Evolutionary conservation across 345 rosid genomes (phyloP).

Genomic region (Ailanthus altissimus): DNA sequence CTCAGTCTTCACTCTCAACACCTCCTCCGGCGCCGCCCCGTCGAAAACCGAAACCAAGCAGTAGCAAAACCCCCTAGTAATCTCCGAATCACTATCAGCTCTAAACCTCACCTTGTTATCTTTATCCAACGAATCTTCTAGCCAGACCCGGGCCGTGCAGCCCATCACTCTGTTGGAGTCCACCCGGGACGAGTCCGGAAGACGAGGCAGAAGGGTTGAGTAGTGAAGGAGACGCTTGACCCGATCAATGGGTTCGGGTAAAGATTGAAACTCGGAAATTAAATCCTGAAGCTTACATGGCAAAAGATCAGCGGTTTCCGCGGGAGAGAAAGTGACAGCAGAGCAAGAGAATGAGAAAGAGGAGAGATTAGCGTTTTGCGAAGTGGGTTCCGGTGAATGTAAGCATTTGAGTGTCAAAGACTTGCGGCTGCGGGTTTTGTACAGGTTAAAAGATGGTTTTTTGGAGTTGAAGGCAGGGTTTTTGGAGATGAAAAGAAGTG

Average conservation of each 20-base stretch:
- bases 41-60: slow-evolving; percentile 72
- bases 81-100: slow-evolving; percentile 89
- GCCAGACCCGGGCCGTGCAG: slow-evolving; percentile 90
- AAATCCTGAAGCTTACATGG: slow-evolving; percentile 51
- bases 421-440: slow-evolving; percentile 22
- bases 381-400: slow-evolving; percentile 31
- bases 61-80: slow-evolving; percentile 75
- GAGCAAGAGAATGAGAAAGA: slow-evolving; percentile 57
- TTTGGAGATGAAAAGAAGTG: slow-evolving; percentile 27
- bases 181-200: slow-evolving; percentile 57
- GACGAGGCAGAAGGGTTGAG: slow-evolving; percentile 56
- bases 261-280: slow-evolving; percentile 64
- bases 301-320: slow-evolving; percentile 46
- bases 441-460: slow-evolving; percentile 31
- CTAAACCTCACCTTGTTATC: slow-evolving; percentile 70
- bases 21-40: slow-evolving; percentile 72
- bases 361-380: slow-evolving; percentile 21
- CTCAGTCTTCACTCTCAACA: slow-evolving; percentile 64
- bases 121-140: slow-evolving; percentile 59
- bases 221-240: slow-evolving; percentile 70
- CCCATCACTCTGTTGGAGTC: slow-evolving; percentile 94
- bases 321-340: slow-evolving; percentile 50
- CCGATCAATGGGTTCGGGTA: slow-evolving; percentile 59
- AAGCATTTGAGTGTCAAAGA: slow-evolving; percentile 36
- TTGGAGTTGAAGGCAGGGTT: slow-evolving; percentile 30